These are phyloP conservation scores for Xanthoceras sorbifolium DNA, from an alignment of 345 rosid genomes.

Conservation along the genomic window DNA sequence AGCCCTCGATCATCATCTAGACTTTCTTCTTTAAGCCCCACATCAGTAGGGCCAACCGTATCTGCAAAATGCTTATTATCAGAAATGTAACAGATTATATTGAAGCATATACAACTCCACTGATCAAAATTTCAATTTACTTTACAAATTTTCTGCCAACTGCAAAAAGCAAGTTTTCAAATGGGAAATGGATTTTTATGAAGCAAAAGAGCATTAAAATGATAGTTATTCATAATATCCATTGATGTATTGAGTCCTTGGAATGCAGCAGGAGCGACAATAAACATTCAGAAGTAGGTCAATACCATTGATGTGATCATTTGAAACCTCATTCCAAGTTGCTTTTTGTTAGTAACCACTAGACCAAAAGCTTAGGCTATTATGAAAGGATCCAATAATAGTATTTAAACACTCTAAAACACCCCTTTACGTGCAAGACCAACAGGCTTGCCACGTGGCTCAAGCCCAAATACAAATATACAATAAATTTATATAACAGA, in stretches of 20 bases:
- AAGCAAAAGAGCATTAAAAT: background rate
- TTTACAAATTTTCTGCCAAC: background rate
- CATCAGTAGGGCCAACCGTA: slow-evolving; percentile 69
- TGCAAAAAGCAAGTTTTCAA: background rate
- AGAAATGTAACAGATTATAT: background rate
- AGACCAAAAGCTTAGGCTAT: too few species aligned
- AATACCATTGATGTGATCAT: background rate
- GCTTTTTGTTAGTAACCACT: too few species aligned
- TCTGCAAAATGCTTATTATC: slow-evolving; percentile 48
- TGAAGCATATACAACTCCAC: background rate
- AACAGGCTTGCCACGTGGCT: too few species aligned
- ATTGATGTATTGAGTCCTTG: background rate
- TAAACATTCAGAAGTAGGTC: background rate
- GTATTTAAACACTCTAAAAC: too few species aligned
- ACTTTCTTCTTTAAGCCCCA: slow-evolving; percentile 71
- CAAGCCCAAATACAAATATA: too few species aligned
- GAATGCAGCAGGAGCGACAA: background rate
- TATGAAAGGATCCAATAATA: too few species aligned
- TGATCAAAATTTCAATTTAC: background rate
- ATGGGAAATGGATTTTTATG: background rate
- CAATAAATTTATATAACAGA: too few species aligned
- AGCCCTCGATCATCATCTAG: slow-evolving; percentile 85
- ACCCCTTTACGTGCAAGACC: too few species aligned
- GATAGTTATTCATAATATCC: background rate
- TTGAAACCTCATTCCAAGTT: background rate